Evolutionary conservation across 140 eudicot species (phyloP), one percentile per base, ranked within the genome.

Genomic region (Stevia rebaudiana): DNA sequence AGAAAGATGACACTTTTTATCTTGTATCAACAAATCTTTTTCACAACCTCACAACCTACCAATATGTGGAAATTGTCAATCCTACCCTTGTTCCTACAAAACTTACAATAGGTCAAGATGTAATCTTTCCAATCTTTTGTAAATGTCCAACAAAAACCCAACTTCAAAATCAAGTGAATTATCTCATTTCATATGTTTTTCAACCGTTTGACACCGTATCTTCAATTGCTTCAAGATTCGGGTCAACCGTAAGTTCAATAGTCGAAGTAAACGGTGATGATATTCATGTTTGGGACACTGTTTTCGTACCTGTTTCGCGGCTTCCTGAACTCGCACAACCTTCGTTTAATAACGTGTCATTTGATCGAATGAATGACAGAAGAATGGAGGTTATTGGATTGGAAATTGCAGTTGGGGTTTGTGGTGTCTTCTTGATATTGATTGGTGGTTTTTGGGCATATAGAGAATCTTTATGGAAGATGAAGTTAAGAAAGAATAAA

Each of bases 81-180:
- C 98, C 96, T 10, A 77, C 81, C 5, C 72, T 84, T 18, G 76
- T 75, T 33, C 78, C 95, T 16, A 77, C 69, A 11, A 72, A 79
- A 46, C 82, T 88, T 35, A 11, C 50, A 0, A 65, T 85, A 9
- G 96, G 96, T 47, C 62, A 77, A 71, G 77, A 65, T 35, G 81
- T 75, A 0, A 58, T 40, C 40, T 92, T 92, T 67, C 98, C 98
- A 9, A 69, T 92, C 65, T 88, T 92, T 66, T 92, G 98, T 69
- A 85, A 76, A 81, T 92, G 98, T 77, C 96, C 95, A 25, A 78
- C 69, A 54, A 24, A 65, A 5, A 54, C 83, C 76, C 89, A 77
- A 68, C 35, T 74, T 76, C 70, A 30, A 42, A 85, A 81, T 61
- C 54, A 52, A 33, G 58, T 76, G 0, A 85, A 63, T 44, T 85